phyloP scores from a whole-genome alignment of 208 protist genomes.

The Leishmania amazonensis region DNA sequence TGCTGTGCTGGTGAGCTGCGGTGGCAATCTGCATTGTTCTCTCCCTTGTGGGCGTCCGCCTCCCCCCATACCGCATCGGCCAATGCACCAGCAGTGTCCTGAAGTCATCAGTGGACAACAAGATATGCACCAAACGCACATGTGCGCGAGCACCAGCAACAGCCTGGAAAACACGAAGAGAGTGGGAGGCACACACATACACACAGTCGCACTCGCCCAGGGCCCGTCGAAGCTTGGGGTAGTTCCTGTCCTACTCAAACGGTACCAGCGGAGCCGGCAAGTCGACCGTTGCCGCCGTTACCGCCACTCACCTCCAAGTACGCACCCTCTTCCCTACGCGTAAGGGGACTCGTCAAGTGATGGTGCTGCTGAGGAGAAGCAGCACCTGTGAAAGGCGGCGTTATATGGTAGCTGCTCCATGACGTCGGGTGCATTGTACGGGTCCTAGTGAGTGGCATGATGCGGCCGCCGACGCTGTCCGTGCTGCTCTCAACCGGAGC shows the following conservation, averaged over 20 bases:
- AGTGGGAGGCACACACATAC: not conserved
- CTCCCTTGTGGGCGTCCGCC: not conserved
- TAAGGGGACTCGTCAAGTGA: not conserved
- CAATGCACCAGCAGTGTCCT: not conserved
- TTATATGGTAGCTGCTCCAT: not conserved
- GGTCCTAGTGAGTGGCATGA: not conserved
- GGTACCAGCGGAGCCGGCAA: not conserved
- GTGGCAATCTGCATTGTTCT: not conserved
- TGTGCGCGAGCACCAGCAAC: not conserved
- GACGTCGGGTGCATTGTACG: not conserved
- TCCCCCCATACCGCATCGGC: not conserved
- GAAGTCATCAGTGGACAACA: not conserved
- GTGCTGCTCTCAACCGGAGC: not conserved
- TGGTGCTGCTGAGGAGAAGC: not conserved
- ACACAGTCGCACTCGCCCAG: not conserved
- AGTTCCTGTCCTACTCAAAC: not conserved
- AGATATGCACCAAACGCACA: not conserved
- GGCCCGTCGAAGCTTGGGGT: not conserved
- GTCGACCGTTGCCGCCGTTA: not conserved
- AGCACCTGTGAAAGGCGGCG: not conserved
- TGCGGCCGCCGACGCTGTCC: not conserved
- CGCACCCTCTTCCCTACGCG: not conserved
- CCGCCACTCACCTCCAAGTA: not conserved
- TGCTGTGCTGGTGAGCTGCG: not conserved
- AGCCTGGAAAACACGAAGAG: not conserved